phyloP scores from a whole-genome alignment of 495 filamentous ascomycete genomes.

The Penicillium silybi region DNA sequence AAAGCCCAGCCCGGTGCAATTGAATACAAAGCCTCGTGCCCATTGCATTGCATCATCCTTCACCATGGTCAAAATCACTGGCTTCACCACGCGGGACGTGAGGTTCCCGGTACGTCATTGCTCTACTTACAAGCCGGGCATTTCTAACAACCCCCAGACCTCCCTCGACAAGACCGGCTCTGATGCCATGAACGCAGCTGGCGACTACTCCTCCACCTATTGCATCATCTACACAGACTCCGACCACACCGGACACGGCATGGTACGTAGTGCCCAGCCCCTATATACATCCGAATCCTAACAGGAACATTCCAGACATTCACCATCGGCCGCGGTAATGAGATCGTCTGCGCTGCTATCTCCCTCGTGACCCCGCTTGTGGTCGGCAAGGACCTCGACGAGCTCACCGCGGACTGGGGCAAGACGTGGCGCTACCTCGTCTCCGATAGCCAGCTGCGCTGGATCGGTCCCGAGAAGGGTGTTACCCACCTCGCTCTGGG shows the following conservation, averaged over 20 bases:
- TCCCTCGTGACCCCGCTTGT: slow-evolving; percentile 69
- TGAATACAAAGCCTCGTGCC: neutral
- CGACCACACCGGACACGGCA: slow-evolving; percentile 72
- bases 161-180: slow-evolving; percentile 93
- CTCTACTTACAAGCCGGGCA: neutral
- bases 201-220: slow-evolving; percentile 90
- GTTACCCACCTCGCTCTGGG: slow-evolving; percentile 90
- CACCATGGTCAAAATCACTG: slow-evolving; percentile 74
- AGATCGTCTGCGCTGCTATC: slow-evolving; percentile 87
- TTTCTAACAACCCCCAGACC: slow-evolving; percentile 47
- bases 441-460: slow-evolving; percentile 83
- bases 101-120: slow-evolving; percentile 68
- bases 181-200: slow-evolving; percentile 95
- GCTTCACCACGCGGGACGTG: slow-evolving; percentile 77
- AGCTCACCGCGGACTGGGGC: slow-evolving; percentile 77
- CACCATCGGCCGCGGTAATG: slow-evolving; percentile 93
- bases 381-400: slow-evolving; percentile 65
- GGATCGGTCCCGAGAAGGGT: slow-evolving; percentile 95
- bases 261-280: slow-evolving; percentile 54
- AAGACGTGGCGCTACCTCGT: slow-evolving; percentile 88
- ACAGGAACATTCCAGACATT: slow-evolving; percentile 62
- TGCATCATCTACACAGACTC: slow-evolving; percentile 85
- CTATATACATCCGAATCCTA: neutral
- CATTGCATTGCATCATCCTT: neutral
- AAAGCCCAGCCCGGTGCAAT: neutral